A percentile compares a stretch with the other conserved stretches of the same genome.
These are phyloP conservation scores for Aphanomyces cochlioides DNA, from an alignment of 352 stramenopile genomes.

Conservation along the genomic window DNA sequence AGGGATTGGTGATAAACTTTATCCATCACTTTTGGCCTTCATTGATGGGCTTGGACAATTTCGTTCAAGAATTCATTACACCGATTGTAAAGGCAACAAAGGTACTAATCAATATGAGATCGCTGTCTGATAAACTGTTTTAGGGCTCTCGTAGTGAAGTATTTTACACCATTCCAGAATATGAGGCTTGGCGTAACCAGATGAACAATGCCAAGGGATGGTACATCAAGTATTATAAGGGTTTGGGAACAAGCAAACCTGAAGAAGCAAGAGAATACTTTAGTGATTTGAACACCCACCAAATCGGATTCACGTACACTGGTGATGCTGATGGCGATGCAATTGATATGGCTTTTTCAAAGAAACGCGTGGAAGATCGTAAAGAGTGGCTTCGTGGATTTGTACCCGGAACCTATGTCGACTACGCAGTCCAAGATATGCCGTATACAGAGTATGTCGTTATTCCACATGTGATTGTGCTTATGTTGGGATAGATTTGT, in stretches of 20 bases:
- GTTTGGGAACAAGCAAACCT: constrained; percentile 97
- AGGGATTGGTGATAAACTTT: constrained; percentile 98
- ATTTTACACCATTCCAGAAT: constrained; percentile 98
- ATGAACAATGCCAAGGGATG: constrained; percentile 90
- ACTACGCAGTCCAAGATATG: constrained; percentile 91
- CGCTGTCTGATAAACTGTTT: not conserved
- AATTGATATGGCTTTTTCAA: constrained; percentile 98
- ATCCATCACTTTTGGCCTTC: constrained; percentile 99
- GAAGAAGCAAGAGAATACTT: constrained; percentile 98
- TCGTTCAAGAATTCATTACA: constrained; percentile 99
- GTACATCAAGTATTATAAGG: constrained; percentile 99
- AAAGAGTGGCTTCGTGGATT: constrained; percentile 94
- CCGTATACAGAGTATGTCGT: constrained; percentile 86
- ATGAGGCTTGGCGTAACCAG: constrained; percentile 88
- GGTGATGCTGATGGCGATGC: constrained; percentile 83
- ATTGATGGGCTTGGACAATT: constrained; percentile 91
- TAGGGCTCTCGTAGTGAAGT: constrained; percentile 64
- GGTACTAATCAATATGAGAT: constrained; percentile 10
- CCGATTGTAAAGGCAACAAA: constrained; percentile 97
- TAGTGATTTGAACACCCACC: constrained; percentile 88
- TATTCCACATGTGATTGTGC: not conserved
- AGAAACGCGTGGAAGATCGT: constrained; percentile 93
- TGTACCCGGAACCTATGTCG: constrained; percentile 82
- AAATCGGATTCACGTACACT: constrained; percentile 92
- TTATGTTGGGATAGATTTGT: constrained; percentile 78